Percentiles rank a stretch among this genome's conserved stretches.
phyloP scores from a whole-genome alignment of 208 protist genomes.

The Trypanosoma platydactyli region DNA sequence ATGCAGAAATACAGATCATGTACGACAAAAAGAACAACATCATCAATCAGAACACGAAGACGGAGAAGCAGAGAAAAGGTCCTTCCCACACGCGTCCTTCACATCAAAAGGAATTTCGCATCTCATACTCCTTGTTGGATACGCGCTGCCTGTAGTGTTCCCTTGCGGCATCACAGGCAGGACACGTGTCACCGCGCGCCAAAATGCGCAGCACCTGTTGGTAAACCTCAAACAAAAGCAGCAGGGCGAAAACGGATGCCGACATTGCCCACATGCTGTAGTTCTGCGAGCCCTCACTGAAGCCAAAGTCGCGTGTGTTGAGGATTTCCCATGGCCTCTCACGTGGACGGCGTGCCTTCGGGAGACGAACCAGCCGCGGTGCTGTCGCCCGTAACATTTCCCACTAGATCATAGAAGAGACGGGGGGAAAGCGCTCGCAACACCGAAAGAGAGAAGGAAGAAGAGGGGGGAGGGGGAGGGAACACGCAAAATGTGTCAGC shows the following conservation, averaged over 20 bases:
- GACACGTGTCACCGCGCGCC: slow-evolving; percentile 79
- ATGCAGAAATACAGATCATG: neutral
- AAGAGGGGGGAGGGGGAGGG: neutral
- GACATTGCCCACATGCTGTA: slow-evolving; percentile 79
- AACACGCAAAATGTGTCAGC: slow-evolving; percentile 16
- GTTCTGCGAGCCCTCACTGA: slow-evolving; percentile 86
- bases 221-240: slow-evolving; percentile 73
- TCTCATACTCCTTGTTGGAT: slow-evolving; percentile 61
- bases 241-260: slow-evolving; percentile 27
- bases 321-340: slow-evolving; percentile 90
- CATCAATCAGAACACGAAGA: slow-evolving; percentile 15
- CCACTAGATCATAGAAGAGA: neutral
- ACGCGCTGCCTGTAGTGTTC: slow-evolving; percentile 76
- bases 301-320: slow-evolving; percentile 87
- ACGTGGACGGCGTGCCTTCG: slow-evolving; percentile 75
- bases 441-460: neutral
- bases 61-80: neutral
- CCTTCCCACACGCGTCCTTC: slow-evolving; percentile 3
- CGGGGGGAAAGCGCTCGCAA: neutral
- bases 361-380: slow-evolving; percentile 54
- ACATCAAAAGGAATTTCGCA: slow-evolving; percentile 19
- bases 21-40: neutral
- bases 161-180: slow-evolving; percentile 79
- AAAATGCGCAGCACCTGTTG: slow-evolving; percentile 63
- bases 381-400: slow-evolving; percentile 49